These are phyloP conservation scores for Dioscorea zingiberensis DNA, from an alignment of 106 monocot species.

Conservation along the genomic window DNA sequence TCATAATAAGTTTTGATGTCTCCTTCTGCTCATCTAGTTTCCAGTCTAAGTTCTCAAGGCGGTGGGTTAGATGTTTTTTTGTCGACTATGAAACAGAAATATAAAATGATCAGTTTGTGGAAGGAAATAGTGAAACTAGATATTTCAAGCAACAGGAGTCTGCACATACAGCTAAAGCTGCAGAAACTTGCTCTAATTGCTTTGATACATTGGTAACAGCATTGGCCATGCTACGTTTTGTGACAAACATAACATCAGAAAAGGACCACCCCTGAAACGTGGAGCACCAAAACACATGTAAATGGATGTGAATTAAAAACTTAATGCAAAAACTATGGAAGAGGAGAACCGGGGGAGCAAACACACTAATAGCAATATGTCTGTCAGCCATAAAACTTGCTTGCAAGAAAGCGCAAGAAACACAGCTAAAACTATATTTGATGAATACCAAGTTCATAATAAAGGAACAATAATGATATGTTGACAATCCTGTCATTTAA, in stretches of 20 bases:
- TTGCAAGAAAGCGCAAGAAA: no score
- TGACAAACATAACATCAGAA: conserved; percentile 93
- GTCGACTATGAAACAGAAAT: conserved; percentile 43
- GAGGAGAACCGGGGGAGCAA: no score
- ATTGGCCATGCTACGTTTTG: conserved; percentile 86
- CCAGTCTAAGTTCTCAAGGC: conserved; percentile 70
- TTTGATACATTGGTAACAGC: conserved; percentile 77
- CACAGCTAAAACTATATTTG: no score
- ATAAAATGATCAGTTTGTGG: neutral
- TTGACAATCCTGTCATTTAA: no score
- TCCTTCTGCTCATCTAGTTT: conserved; percentile 87
- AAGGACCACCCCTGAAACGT: conserved; percentile 70
- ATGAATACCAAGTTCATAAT: no score
- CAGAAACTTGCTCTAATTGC: conserved; percentile 83
- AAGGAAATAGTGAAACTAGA: conserved; percentile 1
- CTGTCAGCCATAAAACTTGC: no score
- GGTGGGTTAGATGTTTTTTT: conserved; percentile 68
- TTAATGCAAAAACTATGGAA: neutral
- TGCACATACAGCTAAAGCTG: conserved; percentile 69
- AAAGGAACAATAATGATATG: no score
- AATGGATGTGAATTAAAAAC: neutral
- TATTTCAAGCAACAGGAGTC: neutral
- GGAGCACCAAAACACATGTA: neutral
- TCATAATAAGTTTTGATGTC: conserved; percentile 57
- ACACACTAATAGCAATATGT: no score